Evolutionary conservation across 352 stramenopile genomes (phyloP).

Genomic region (Globisporangium viniferum): DNA sequence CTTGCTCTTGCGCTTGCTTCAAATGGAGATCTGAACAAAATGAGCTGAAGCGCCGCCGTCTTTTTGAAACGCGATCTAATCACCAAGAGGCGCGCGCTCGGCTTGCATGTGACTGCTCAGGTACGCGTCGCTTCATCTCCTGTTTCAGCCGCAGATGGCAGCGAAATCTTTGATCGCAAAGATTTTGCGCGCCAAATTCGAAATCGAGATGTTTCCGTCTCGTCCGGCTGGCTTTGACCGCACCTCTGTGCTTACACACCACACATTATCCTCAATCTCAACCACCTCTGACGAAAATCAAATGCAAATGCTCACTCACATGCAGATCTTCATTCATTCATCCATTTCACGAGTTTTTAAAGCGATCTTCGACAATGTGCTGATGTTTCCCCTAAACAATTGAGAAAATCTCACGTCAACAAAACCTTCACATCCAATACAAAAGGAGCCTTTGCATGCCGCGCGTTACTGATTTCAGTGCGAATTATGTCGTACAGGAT

Average conservation of each 20-base stretch:
- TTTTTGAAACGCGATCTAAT: not conserved
- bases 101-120: not conserved
- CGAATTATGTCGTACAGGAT: constrained; percentile 14
- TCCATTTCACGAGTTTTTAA: not conserved
- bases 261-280: not conserved
- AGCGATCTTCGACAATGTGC: not conserved
- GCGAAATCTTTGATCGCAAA: not conserved
- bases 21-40: not conserved
- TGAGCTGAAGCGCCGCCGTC: not conserved
- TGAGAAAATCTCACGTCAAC: not conserved
- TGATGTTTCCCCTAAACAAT: not conserved
- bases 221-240: not conserved
- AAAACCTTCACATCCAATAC: not conserved
- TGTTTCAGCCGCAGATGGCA: not conserved
- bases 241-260: not conserved
- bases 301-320: not conserved
- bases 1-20: not conserved
- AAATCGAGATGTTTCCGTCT: not conserved
- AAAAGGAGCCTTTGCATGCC: not conserved
- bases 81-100: not conserved
- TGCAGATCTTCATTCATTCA: not conserved
- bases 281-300: not conserved
- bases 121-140: not conserved
- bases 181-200: not conserved
- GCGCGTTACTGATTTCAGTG: not conserved